phyloP scores from a whole-genome alignment of 1,139 yeast species.

The Meyerozyma elateridarum region DNA sequence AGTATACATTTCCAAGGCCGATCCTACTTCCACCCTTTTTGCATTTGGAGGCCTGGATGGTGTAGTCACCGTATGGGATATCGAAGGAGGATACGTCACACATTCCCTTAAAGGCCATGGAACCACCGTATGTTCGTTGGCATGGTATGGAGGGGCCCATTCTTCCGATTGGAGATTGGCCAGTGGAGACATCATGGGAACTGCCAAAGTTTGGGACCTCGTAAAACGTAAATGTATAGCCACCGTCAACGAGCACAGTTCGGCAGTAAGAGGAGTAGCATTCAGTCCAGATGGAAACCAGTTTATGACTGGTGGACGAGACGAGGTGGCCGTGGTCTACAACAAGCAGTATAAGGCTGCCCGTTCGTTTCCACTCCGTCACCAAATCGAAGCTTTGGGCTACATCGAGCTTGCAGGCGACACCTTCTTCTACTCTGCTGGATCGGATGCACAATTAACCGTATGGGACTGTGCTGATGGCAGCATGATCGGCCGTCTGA shows the following conservation, averaged over 20 bases:
- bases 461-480: constrained; percentile 51
- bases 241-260: constrained; percentile 67
- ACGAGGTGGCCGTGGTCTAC: constrained; percentile 68
- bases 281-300: constrained; percentile 50
- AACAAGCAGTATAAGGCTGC: constrained; percentile 51
- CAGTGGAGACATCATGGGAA: constrained; percentile 86
- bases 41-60: constrained; percentile 98
- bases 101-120: constrained; percentile 95
- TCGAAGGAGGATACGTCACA: constrained; percentile 81
- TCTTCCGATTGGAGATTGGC: constrained; percentile 73
- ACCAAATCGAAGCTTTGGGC: constrained; percentile 79
- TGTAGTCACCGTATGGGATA: constrained; percentile 85
- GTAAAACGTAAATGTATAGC: constrained; percentile 67
- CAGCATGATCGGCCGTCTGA: constrained; percentile 40
- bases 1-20: constrained; percentile 71
- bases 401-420: constrained; percentile 40
- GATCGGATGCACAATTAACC: constrained; percentile 64
- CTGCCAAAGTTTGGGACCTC: constrained; percentile 85
- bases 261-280: constrained; percentile 84
- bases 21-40: constrained; percentile 75
- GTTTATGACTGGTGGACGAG: constrained; percentile 85
- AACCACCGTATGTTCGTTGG: constrained; percentile 76
- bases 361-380: constrained; percentile 67
- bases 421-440: constrained; percentile 66
- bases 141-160: constrained; percentile 69